phyloP scores from a whole-genome alignment of 352 stramenopile genomes.

The Phytophthora sp. region DNA sequence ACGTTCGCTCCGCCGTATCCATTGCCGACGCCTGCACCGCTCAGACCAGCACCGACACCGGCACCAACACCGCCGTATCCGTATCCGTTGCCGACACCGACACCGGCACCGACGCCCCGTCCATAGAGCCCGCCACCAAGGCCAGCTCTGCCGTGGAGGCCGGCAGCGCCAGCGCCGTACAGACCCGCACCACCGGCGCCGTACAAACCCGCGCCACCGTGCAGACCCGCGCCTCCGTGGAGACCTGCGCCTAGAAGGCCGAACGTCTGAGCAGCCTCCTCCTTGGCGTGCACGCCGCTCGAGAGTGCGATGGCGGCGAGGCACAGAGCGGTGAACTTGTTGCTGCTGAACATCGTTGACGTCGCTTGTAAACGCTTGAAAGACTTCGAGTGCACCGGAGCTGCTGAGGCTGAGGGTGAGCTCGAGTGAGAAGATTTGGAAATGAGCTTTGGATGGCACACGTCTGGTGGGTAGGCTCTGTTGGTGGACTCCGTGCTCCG shows the following conservation, averaged over 20 bases:
- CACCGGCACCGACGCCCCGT: not conserved
- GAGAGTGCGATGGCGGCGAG: conserved; percentile 8
- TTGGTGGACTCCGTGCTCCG: no score
- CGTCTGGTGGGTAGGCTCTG: no score
- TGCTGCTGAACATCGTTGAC: conserved; percentile 12
- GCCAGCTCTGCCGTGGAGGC: not conserved
- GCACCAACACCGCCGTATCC: not conserved
- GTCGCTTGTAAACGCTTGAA: not conserved
- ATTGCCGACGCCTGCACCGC: no score
- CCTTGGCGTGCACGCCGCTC: not conserved
- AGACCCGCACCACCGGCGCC: not conserved
- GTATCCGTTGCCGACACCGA: not conserved
- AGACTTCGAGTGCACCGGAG: not conserved
- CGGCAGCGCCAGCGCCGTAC: no score
- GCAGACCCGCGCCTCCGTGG: not conserved
- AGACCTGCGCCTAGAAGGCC: conserved; percentile 5
- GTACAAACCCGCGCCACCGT: not conserved
- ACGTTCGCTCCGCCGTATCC: no score
- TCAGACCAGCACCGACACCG: no score
- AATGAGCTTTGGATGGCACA: not conserved
- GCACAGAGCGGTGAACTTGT: conserved; percentile 18
- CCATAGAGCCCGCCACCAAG: not conserved
- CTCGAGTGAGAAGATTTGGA: not conserved
- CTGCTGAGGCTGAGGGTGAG: not conserved
- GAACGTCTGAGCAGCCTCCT: conserved; percentile 22